A percentile compares a stretch with the other conserved stretches of the same genome.
These are phyloP conservation scores for Lonicera japonica DNA, from an alignment of 129 eudicot genomes.

Conservation along the genomic window DNA sequence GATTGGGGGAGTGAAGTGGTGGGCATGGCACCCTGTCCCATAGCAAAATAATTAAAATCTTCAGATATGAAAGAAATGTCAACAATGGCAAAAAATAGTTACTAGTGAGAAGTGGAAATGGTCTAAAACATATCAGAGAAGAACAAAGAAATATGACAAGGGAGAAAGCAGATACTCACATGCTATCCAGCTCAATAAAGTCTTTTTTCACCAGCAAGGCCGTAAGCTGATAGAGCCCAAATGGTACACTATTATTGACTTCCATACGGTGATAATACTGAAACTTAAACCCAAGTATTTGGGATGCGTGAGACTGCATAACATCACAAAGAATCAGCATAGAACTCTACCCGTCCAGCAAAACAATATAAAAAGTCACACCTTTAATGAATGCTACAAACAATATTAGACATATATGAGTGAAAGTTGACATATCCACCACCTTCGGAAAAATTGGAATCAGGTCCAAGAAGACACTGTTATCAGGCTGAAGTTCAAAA, in stretches of 20 bases:
- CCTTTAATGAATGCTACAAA: background rate
- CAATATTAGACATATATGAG: background rate
- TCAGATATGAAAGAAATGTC: too few relatives aligned
- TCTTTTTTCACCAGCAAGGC: conserved; percentile 81
- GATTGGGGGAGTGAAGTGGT: too few relatives aligned
- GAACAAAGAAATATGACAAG: conserved; percentile 1
- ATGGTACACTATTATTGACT: conserved; percentile 60
- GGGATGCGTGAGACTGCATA: conserved; percentile 96
- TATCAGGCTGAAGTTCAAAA: conserved; percentile 89
- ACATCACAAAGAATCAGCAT: conserved; percentile 10
- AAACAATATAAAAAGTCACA: background rate
- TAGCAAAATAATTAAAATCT: too few relatives aligned
- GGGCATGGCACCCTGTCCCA: too few relatives aligned
- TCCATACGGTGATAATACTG: conserved; percentile 92
- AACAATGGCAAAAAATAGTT: too few relatives aligned
- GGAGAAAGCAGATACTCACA: conserved; percentile 49
- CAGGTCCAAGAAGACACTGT: conserved; percentile 73
- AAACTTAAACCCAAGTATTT: conserved; percentile 94
- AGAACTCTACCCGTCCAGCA: background rate
- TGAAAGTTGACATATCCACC: background rate
- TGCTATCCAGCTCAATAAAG: conserved; percentile 82
- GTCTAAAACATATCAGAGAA: background rate
- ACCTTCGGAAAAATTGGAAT: conserved; percentile 99
- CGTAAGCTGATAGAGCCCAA: conserved; percentile 86
- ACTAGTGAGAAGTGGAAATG: background rate